Base-by-base conservation (phyloP, 805 yeast genomes). In the Yarrowia sp. region DNA sequence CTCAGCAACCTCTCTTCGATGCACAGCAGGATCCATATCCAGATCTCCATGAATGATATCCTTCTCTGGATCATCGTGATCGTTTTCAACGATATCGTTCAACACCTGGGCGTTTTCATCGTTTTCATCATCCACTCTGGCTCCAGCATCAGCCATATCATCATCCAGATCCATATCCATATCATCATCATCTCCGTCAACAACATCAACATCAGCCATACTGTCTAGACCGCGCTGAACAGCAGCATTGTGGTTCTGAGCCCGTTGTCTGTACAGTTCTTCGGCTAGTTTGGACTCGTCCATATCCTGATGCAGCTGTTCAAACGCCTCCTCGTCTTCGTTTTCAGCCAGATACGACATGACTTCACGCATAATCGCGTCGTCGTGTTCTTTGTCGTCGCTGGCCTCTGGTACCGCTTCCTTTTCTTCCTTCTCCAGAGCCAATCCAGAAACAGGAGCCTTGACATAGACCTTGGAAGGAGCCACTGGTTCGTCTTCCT, bases 1-100 rank as follows among this genome's bases (percentile, higher is more conserved):
- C 16, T 77, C 71, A 1, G 81, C 79, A 1, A 89, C 78, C 54
- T 83, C 82, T 48, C 82, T 80, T 32, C 76, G 72, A 28, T 85
- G 65, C 4, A 79, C 76, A n/a, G 76, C 76, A 32, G 71, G 72
- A 44, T 73, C 74, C 7, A 68, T 68, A 19, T 69, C 68, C n/a
- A 35, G 35, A 19, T 43, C 32, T 2, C 59, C 65, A 8, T 38
- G 48, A 11, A 36, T 72, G 22, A 68, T 69, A 6, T 48, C 54
- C 58, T 75, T 71, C 1, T 49, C 67, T 6, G 64, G 46, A 16
- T 61, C 67, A 1, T 38, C 56, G 9, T 21, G 68, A 61, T 68
- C 70, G 24, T 68, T 68, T 19, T 66, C 65, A 1, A 70, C 44
- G 40, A 71, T 70, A 24, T 71, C 65, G 32, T 69, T 69, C 26